A percentile compares a stretch with the other conserved stretches of the same genome.
phyloP scores from a whole-genome alignment of 2,329 filamentous ascomycete genomes.

The Neocatenulostroma microsporum region DNA sequence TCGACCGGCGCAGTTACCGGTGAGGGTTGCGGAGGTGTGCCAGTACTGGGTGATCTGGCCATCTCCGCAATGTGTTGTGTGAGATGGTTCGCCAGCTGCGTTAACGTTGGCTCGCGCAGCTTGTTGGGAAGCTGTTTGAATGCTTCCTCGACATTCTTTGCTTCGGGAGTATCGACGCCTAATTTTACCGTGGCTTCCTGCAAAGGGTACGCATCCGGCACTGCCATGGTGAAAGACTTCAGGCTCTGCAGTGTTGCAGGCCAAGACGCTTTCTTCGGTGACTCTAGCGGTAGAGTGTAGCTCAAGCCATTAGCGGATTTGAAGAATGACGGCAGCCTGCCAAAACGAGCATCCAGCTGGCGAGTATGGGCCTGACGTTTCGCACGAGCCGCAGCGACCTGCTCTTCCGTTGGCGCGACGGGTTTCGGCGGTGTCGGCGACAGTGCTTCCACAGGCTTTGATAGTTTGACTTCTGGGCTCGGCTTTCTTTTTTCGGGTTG shows the following conservation, averaged over 20 bases:
- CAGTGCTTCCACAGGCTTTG: too few species aligned
- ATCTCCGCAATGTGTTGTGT: slow-evolving; percentile 62
- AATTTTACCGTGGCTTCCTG: slow-evolving; percentile 41
- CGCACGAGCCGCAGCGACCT: slow-evolving; percentile 56
- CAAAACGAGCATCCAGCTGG: slow-evolving; percentile 68
- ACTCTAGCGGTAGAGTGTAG: slow-evolving; percentile 64
- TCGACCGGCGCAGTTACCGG: too few species aligned
- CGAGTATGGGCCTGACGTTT: slow-evolving; percentile 58
- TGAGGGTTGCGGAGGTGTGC: not conserved
- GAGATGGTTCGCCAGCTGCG: slow-evolving; percentile 68
- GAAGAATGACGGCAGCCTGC: slow-evolving; percentile 57
- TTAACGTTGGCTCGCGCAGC: slow-evolving; percentile 55
- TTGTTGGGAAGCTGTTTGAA: slow-evolving; percentile 54
- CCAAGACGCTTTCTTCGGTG: slow-evolving; percentile 53
- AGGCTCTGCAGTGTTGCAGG: slow-evolving; percentile 54
- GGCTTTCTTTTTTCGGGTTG: too few species aligned
- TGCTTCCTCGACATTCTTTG: slow-evolving; percentile 55
- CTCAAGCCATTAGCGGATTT: slow-evolving; percentile 62
- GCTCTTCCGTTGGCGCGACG: slow-evolving; percentile 39
- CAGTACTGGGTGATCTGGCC: slow-evolving; percentile 28
- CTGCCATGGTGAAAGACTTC: slow-evolving; percentile 58
- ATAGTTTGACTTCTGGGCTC: slow-evolving; percentile 8
- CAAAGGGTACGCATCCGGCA: slow-evolving; percentile 65
- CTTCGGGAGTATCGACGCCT: slow-evolving; percentile 37
- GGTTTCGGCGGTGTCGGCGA: too few species aligned